A percentile compares a stretch with the other conserved stretches of the same genome.
Conservation (phyloP, 2,329 filamentous ascomycete species). For the Penicillium italicum region DNA sequence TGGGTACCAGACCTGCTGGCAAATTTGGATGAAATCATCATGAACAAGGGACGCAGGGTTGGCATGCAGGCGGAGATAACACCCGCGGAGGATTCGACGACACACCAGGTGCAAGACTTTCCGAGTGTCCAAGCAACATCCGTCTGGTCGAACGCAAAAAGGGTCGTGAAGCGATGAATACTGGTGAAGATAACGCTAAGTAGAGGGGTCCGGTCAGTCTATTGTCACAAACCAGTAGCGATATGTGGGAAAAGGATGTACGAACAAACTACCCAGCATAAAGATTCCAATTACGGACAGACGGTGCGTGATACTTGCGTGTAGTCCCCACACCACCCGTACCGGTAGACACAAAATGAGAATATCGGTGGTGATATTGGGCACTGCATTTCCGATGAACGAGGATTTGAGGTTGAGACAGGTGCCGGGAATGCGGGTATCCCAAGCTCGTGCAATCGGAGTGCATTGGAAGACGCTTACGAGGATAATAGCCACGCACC, state of each 20-base stretch:
- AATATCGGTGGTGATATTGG: constrained; percentile 31
- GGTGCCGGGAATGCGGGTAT: constrained; percentile 43
- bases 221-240: neutral
- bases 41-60: constrained; percentile 16
- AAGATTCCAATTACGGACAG: constrained; percentile 12
- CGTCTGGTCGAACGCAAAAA: constrained; percentile 43
- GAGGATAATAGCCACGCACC: constrained; percentile 49
- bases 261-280: constrained; percentile 17
- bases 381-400: constrained; percentile 51
- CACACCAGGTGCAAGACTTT: constrained; percentile 48
- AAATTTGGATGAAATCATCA: constrained; percentile 7
- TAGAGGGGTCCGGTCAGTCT: neutral
- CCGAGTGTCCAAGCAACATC: constrained; percentile 50
- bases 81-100: constrained; percentile 47
- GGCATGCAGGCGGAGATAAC: constrained; percentile 25
- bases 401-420: constrained; percentile 52
- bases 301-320: constrained; percentile 20
- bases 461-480: constrained; percentile 54
- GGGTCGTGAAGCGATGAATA: constrained; percentile 47
- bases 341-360: constrained; percentile 27
- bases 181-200: constrained; percentile 47
- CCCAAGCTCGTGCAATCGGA: constrained; percentile 51
- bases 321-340: constrained; percentile 25
- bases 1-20: neutral
- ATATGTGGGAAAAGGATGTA: neutral